Evolutionary conservation across 1,284 basidiomycete genomes (phyloP), one percentile per base, ranked within the genome.

Genomic region (Fomitopsis palustris): DNA sequence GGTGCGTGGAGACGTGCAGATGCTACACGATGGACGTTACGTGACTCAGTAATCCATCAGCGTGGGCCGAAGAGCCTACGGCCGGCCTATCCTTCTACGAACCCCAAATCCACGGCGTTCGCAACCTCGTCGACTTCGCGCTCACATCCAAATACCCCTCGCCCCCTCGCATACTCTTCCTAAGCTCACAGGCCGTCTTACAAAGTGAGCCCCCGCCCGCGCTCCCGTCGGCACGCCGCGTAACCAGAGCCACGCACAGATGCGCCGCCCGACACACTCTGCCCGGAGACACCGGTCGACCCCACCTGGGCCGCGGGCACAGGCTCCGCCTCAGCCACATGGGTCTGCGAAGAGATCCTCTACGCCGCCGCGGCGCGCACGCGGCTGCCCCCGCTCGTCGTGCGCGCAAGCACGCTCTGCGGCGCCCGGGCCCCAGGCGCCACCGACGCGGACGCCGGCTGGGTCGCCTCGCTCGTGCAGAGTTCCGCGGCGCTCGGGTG

Each of bases 361-460:
- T 63, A 55, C 66, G 69, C 57, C 17, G 65, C 58, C 5, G 54
- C 54, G 49, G 65, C 55, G 59, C 64, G 59, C 41, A 65, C 58
- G 1, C 62, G 58, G 1, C 61, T 79, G 21, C 56, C 61, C 2
- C 65, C 72, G 0, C 63, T 72, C 19, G 67, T 75, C 14, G 69
- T 79, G 9, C 73, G 79, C 19, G 72, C 80, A 35, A 79, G 78
- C 1, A 79, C 81, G 62, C 64, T 82, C 25, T 70, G 70, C 47
- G 78, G 81, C 1, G 69, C 68, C 17, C 81, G 81, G 80, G 76
- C 74, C 47, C 66, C 69, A 37, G 76, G 74, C 47, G 66, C 69
- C 14, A 81, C 80, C 79, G 76, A 74, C 42, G 65, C 70, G 53
- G 70, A 67, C 17, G 79, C 81, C n/a, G n/a, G n/a, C 53, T 81